Evolutionary conservation across 139 green algal species (phyloP).

Genomic region (Yamagishiella unicocca): DNA sequence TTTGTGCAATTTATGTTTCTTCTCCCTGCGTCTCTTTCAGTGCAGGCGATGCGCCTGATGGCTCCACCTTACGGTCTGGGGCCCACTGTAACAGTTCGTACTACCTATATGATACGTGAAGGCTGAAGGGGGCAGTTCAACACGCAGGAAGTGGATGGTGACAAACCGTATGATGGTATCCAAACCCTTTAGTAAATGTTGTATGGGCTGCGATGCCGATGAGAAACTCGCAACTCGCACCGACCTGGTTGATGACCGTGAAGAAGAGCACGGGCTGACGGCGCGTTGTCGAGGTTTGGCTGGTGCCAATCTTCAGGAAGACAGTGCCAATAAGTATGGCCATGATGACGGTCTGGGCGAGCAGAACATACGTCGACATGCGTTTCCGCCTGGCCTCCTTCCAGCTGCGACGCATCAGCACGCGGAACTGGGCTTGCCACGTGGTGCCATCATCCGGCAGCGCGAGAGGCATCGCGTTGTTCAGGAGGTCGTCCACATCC

Average conservation of each 20-base stretch:
- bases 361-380: constrained; percentile 43
- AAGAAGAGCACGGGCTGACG: constrained; percentile 75
- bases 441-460: constrained; percentile 55
- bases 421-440: constrained; percentile 61
- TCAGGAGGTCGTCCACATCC: constrained; percentile 17
- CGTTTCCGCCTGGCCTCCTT: constrained; percentile 69
- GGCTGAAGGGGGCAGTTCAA: no score
- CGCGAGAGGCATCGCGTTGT: constrained; percentile 22
- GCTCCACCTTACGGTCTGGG: no score
- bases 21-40: no score
- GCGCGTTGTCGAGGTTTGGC: constrained; percentile 46
- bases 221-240: no score
- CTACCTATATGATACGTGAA: no score
- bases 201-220: no score
- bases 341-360: constrained; percentile 60
- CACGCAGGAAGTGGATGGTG: no score
- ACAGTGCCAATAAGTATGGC: constrained; percentile 44
- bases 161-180: no score
- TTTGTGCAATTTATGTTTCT: no score
- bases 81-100: no score
- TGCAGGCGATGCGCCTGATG: no score
- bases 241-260: constrained; percentile 65
- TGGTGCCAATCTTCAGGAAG: constrained; percentile 65
- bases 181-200: no score
- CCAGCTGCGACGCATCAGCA: constrained; percentile 59